Conservation (phyloP, 371 early-diverging fungal species). For the Mucor mucedo region DNA sequence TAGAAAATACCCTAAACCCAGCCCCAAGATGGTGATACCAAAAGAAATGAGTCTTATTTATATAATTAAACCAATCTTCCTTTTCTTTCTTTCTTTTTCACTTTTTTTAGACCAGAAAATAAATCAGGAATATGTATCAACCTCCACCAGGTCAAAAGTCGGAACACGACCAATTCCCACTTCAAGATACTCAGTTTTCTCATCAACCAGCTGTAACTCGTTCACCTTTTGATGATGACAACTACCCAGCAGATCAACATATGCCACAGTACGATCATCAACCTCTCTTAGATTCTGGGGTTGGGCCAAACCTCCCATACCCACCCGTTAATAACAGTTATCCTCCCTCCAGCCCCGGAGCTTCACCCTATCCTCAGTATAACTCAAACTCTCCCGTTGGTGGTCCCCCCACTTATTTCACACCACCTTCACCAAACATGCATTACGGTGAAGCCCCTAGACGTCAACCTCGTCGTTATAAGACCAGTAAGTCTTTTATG, state of each 20-base stretch:
- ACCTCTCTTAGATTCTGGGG: conserved; percentile 18
- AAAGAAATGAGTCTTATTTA: neutral
- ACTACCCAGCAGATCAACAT: conserved; percentile 36
- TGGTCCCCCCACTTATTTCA: conserved; percentile 17
- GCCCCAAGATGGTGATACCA: neutral
- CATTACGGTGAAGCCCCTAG: conserved; percentile 61
- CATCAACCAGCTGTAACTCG: conserved; percentile 41
- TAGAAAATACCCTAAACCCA: neutral
- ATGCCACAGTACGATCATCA: conserved; percentile 28
- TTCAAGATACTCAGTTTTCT: conserved; percentile 53
- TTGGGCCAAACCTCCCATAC: conserved; percentile 3
- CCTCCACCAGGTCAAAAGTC: conserved; percentile 22
- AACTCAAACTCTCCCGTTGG: conserved; percentile 10
- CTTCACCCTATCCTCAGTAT: conserved; percentile 28
- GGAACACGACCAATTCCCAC: conserved; percentile 50
- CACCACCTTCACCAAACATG: conserved; percentile 34
- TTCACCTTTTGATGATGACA: conserved; percentile 50
- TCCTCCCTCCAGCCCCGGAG: conserved; percentile 14
- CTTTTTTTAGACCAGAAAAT: neutral
- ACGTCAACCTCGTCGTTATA: conserved; percentile 64
- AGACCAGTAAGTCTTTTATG: conserved; percentile 51
- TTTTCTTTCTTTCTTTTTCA: conserved; percentile 4
- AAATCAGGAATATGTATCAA: conserved; percentile 17
- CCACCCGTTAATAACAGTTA: conserved; percentile 6
- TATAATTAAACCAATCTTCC: neutral